Evolutionary conservation across 352 stramenopile species (phyloP), one percentile per base, ranked within the genome.

Genomic region (Phytophthora uliginosa): DNA sequence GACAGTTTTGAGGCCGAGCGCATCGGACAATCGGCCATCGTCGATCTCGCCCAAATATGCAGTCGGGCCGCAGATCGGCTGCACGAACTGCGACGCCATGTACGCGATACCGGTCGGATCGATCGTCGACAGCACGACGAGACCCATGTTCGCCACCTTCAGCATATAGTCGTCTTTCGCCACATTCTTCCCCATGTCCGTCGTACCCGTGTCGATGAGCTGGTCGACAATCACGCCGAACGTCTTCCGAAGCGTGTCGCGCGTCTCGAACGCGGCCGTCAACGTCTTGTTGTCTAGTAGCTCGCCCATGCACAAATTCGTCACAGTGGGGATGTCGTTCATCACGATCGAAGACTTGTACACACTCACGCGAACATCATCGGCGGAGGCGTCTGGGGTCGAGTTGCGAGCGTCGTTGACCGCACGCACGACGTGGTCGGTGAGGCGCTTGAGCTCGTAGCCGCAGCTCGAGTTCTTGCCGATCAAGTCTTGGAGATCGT

Each of bases 101-200:
- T 70, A 71, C 12, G 62, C 66, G 22, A 85, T 63, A 4, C 76
- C 54, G 0, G 71, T 86, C 10, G 79, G 74, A 42, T 86, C 76
- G 3, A 86, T 63, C 28, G 42, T 66, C 9, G 74, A 45, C 17
- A 86, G n/a, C 31, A 84, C 59, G 3, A 45, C 51, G 5, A 78
- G 71, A 8, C 79, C 76, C 38, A 83, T 57, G 42, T 84, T 73
- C n/a, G 74, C 59, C 2, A 75, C 67, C 52, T 74, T 63, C 18
- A 83, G 53, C 18, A 72, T 61, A 31, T 83, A 82, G 45, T 82
- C 36, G 7, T 55, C 20, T 18, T 74, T 7, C 1, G 69, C 63
- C 10, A 76, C 69, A 31, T 47, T 42, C 20, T 64, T 45, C 4
- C 69, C 63, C 38, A 60, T 28, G 31, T 72, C 59, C 9, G 69